Evolutionary conservation across 2,329 filamentous ascomycete genomes (phyloP), one percentile per base, ranked within the genome.

Genomic region (Stemphylium beticola): DNA sequence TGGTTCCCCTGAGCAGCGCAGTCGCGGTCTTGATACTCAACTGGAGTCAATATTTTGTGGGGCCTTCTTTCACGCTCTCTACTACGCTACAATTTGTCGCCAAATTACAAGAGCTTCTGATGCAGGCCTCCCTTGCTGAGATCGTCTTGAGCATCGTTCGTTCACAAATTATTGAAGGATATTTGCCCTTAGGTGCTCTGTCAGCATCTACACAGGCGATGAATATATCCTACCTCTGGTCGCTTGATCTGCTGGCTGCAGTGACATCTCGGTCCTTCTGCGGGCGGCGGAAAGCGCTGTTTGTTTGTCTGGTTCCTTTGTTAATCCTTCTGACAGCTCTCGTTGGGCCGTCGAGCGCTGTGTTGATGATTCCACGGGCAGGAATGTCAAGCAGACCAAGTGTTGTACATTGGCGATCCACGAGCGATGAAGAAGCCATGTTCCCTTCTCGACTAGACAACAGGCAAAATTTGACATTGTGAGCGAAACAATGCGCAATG

Each of bases 171-270:
- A n/a, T 53, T 1, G 8, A 43, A 9, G 43, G 46, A 4, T 47
- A 42, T 20, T 11, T 65, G 4, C 58, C 56, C 1, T 34, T 60
- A 12, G 58, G 60, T 18, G 56, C 49, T 4, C 50, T 65, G 2
- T 56, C 57, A 12, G 54, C 37, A 18, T 15, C 56, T 20, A 37
- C 46, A 1, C 52, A 62, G 12, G 26, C 45, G 2, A 47, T 39
- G 11, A 51, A 63, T n/a, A 4, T 62, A n/a, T 57, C 60, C 1
- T 65, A 61, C 38, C 37, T 65, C 2, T 62, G 60, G 58, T 65
- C 58, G 11, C 32, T 60, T 4, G 58, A 63, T 14, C 57, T 61
- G 14, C 15, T 53, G 4, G 49, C 58, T 8, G 15, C 45, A 10
- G 11, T 50, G 0, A 42, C n/a, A 7, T 47, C 40, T 5, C 15